phyloP scores from a whole-genome alignment of 129 eudicot genomes.

The Helichrysum umbraculigerum region DNA sequence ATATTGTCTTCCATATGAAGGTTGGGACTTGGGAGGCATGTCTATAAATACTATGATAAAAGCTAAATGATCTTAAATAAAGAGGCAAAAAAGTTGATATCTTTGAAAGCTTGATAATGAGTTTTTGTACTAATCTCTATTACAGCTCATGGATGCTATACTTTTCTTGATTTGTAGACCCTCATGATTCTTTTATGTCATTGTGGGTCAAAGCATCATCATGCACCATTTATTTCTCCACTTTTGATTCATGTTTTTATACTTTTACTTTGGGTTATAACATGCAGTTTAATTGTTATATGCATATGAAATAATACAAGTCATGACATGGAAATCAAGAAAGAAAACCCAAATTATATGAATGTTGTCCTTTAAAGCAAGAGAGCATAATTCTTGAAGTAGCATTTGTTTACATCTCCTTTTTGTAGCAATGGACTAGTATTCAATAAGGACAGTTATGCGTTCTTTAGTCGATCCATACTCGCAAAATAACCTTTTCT shows the following conservation, averaged over 20 bases:
- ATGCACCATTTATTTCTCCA: slow-evolving; percentile 15
- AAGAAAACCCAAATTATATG: background rate
- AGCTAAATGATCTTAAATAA: background rate
- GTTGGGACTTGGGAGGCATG: background rate
- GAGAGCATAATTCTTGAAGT: background rate
- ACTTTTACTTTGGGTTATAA: background rate
- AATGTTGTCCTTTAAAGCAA: background rate
- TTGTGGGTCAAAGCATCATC: slow-evolving; percentile 9
- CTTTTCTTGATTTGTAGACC: slow-evolving; percentile 15
- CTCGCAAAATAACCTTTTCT: background rate
- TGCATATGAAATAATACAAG: background rate
- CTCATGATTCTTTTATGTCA: background rate
- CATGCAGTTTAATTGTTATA: background rate
- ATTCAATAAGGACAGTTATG: background rate
- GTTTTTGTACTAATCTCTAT: slow-evolving; percentile 5
- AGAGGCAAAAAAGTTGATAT: background rate
- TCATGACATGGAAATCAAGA: background rate
- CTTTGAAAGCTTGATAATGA: background rate
- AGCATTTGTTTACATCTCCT: background rate
- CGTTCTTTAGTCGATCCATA: background rate
- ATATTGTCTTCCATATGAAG: background rate
- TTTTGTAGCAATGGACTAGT: background rate
- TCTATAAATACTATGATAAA: too few species aligned
- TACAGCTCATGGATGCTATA: slow-evolving; percentile 22
- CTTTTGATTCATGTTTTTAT: background rate